Conservation (phyloP, 2,329 filamentous ascomycete genomes). For the Endothia cerciana region DNA sequence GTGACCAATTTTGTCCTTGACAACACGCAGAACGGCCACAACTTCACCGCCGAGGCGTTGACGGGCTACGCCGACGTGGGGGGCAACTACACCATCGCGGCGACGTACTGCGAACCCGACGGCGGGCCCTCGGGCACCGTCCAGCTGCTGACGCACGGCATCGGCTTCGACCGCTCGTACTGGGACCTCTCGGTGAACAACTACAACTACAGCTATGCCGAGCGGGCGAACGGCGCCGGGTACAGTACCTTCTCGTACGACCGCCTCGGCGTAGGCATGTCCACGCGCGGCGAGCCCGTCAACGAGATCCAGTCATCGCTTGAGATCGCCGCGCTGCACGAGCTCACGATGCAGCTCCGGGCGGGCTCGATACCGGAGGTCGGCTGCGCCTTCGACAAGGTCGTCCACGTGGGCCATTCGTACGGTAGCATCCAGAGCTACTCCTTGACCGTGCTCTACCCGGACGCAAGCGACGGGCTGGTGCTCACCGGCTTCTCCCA, state of each 20-base stretch:
- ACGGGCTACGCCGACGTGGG: constrained; percentile 53
- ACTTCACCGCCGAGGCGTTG: constrained; percentile 51
- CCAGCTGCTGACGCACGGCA: constrained; percentile 57
- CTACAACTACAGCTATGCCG: constrained; percentile 26
- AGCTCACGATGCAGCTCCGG: constrained; percentile 22
- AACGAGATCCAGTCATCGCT: constrained; percentile 27
- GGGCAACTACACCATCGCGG: constrained; percentile 60
- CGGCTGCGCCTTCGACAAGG: constrained; percentile 40
- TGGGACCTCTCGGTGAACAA: constrained; percentile 27
- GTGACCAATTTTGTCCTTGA: constrained; percentile 59
- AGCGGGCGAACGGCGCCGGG: constrained; percentile 16
- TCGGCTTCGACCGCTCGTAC: constrained; percentile 56
- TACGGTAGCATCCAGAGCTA: constrained; percentile 65
- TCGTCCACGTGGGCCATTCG: constrained; percentile 66
- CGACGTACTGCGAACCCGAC: constrained; percentile 64
- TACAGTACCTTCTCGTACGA: constrained; percentile 28
- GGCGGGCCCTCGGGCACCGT: constrained; percentile 43
- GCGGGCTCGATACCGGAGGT: constrained; percentile 13
- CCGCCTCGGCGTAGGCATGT: constrained; percentile 24
- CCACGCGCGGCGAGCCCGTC: constrained; percentile 19
- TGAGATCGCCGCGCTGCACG: constrained; percentile 23
- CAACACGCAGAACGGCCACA: constrained; percentile 51
- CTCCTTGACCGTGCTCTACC: constrained; percentile 55
- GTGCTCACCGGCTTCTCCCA: constrained; percentile 64
- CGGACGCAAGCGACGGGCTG: constrained; percentile 59